Base-by-base conservation (phyloP, 352 stramenopile species). In the Pythium dissotocum region DNA sequence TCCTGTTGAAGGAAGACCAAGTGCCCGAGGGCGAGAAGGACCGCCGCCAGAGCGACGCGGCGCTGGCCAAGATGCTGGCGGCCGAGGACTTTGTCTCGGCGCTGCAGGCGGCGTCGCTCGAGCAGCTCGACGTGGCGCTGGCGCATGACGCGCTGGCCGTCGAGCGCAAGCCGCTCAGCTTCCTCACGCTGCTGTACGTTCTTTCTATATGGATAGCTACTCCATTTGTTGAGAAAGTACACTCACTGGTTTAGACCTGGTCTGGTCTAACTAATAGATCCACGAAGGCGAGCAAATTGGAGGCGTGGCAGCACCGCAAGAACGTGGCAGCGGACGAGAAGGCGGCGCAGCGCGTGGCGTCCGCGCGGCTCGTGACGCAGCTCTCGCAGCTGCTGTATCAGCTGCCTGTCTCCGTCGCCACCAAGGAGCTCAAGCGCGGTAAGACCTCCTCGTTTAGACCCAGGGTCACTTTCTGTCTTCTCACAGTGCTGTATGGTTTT, bases 351-450 rank as follows among this genome's bases (percentile, higher is more conserved):
- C 44, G 7, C 18, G 48, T 70, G 0, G 65, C 64, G 4, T 67
- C 72, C 1, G 60, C 61, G 51, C 68, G 30, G 16, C 57, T 76
- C 38, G 56, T 64, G 35, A 67, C 70, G 46, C 85, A 94, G 66
- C 65, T 79, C 5, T 72, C 73, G n/a, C 81, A 81, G 36, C 74
- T 94, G 32, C 68, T 92, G 14, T 73, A 72, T 32, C 74, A 85
- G 16, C 67, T 85, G 33, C 82, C 85, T 0, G 68, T 85, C 36
- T 71, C 63, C 30, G 63, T 88, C 12, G 85, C 81, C 1, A 46
- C 68, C 0, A 89, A 87, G 53, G 85, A 94, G 53, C 79, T 91
- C 51, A 86, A 80, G 63, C 68, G 67, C 67, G 74, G 79, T 88
- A 53, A 42, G 59, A 51, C 3, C 1, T 13, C 1, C 4, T 42